Base-by-base conservation (phyloP, 169 alveolate species). In the Pseudocohnilembus persalinus region DNA sequence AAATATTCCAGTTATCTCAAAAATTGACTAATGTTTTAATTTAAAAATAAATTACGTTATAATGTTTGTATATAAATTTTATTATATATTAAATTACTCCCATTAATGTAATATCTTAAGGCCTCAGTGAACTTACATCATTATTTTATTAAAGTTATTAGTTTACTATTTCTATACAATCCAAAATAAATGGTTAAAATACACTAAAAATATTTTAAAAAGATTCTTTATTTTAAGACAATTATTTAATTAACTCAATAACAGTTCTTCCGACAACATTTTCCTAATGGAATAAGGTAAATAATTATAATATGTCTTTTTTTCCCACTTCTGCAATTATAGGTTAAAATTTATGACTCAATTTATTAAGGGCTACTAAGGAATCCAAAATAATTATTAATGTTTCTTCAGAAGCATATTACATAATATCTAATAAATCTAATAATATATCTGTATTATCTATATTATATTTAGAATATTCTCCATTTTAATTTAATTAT, bases 101-200 rank as follows among this genome's bases (percentile, higher is more conserved):
- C 90, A 86, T 86, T 29, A 86, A 76, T 20, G 83, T n/a, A n/a
- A 86, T 64, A 76, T 86, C 90, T 64, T 64, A 63, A 30, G 35
- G 25, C 75, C 78, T 86, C 1, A 86, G 80, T 68, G 80, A 29
- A 30, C 82, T 80, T 29, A 80, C 33, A 68, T 86, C 85, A 31
- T 80, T 30, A n/a, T 73, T 74, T 80, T 75, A 65, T 25, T 31
- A 33, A 0, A 86, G 64, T 31, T 79, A 78, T 29, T 86, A 77
- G 31, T 86, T 35, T 25, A 86, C 72, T 0, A 86, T 77, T 28
- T 79, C 34, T 27, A 86, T 79, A 33, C 90, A 77, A 75, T 86
- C 90, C 26, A 86, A 68, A 64, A 86, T 86, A 33, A 86, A 86
- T n/a, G 90, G 85, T 33, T 83, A 86, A 32, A 86, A 80, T 11